Conservation (phyloP, 2,329 filamentous ascomycete species). For the Emericellopsis atlantica region DNA sequence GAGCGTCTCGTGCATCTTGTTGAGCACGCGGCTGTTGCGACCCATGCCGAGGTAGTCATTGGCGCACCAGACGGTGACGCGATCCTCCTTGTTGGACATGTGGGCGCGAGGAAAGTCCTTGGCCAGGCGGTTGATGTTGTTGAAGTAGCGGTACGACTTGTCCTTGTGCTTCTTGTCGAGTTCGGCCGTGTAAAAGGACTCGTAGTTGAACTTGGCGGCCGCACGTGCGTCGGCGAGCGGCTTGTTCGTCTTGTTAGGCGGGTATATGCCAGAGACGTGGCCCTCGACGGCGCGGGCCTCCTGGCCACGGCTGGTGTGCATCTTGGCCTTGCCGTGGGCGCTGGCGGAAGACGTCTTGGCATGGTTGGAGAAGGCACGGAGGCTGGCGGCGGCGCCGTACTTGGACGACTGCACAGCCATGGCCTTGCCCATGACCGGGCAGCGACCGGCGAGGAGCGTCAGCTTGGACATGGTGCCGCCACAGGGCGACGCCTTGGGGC, state of each 20-base stretch:
- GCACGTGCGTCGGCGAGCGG: slow-evolving; percentile 7
- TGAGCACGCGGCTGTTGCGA: slow-evolving; percentile 72
- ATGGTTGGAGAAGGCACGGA: slow-evolving; percentile 37
- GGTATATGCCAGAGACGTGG: slow-evolving; percentile 15
- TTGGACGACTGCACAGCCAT: slow-evolving; percentile 71
- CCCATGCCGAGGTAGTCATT: slow-evolving; percentile 99
- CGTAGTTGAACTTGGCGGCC: slow-evolving; percentile 69
- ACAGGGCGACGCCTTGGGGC: slow-evolving; percentile 43
- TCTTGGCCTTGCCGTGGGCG: slow-evolving; percentile 44
- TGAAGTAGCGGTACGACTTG: slow-evolving; percentile 99
- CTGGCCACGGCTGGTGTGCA: slow-evolving; percentile 71
- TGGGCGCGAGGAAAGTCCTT: slow-evolving; percentile 94
- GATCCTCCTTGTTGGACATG: slow-evolving; percentile 69
- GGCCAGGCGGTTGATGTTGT: slow-evolving; percentile 98
- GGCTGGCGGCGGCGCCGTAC: slow-evolving; percentile 32
- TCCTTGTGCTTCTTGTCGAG: slow-evolving; percentile 99
- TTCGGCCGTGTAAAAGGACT: slow-evolving; percentile 76
- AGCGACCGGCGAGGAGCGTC: slow-evolving; percentile 85
- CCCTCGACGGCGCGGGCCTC: slow-evolving; percentile 68
- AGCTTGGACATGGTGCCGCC: slow-evolving; percentile 95
- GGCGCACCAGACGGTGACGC: slow-evolving; percentile 96
- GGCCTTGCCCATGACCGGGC: slow-evolving; percentile 97
- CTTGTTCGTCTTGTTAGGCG: slow-evolving; percentile 6
- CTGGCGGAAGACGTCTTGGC: slow-evolving; percentile 21
- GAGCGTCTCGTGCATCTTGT: slow-evolving; percentile 87